Conservation (phyloP, 1,284 basidiomycete species). For the Ceratobasidium sp. region DNA sequence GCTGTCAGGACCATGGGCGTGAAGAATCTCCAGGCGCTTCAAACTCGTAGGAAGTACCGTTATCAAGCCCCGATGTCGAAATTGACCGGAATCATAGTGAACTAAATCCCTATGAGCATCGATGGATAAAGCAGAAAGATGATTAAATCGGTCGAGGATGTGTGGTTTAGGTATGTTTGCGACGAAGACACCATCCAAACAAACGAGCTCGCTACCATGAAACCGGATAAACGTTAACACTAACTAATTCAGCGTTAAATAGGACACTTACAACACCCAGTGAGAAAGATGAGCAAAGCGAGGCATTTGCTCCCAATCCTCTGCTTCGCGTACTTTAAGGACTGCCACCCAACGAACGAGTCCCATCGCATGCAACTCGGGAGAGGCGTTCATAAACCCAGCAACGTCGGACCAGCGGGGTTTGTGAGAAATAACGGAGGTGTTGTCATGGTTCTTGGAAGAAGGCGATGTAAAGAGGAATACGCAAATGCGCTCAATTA, state of each 20-base stretch:
- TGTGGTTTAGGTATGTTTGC: background rate
- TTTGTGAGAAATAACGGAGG: slow-evolving; percentile 4
- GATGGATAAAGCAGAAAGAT: slow-evolving; percentile 20
- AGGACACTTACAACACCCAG: slow-evolving; percentile 12
- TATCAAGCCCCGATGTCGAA: slow-evolving; percentile 37
- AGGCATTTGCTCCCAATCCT: background rate
- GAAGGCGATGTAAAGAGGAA: background rate
- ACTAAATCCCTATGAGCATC: slow-evolving; percentile 26
- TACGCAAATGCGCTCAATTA: slow-evolving; percentile 20
- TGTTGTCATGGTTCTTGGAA: background rate
- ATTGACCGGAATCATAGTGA: slow-evolving; percentile 16
- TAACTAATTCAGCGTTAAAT: no score
- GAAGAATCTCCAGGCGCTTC: slow-evolving; percentile 23
- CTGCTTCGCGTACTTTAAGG: slow-evolving; percentile 2
- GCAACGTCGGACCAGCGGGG: background rate
- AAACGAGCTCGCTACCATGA: slow-evolving; percentile 16
- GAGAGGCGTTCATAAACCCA: slow-evolving; percentile 13
- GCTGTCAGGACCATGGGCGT: slow-evolving; percentile 40
- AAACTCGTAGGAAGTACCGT: slow-evolving; percentile 9
- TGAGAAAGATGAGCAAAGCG: background rate
- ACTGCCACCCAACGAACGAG: slow-evolving; percentile 12
- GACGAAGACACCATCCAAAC: slow-evolving; percentile 16
- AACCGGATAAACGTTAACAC: background rate
- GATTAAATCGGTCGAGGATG: slow-evolving; percentile 9
- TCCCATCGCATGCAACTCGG: slow-evolving; percentile 14